Evolutionary conservation across 148 eudicot genomes (phyloP), one percentile per base, ranked within the genome.

Genomic region (Heliamphora exappendiculata): DNA sequence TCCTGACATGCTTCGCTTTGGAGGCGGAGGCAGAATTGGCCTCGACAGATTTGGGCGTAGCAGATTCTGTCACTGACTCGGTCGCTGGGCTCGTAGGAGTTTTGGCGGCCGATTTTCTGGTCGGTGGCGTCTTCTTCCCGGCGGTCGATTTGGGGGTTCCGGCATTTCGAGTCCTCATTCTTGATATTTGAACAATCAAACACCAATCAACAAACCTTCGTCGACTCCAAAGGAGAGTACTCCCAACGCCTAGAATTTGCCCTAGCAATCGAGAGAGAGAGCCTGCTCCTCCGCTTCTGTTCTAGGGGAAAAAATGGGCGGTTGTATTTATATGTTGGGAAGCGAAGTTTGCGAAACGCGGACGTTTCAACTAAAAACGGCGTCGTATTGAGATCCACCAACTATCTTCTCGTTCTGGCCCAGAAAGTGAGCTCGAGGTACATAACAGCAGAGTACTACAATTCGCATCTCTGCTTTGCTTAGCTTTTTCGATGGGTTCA

Each of bases 161-260:
- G 45, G 90, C 78, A 74, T 89, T 91, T 26, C 96, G 86, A 66
- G 93, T 91, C 75, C 85, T 91, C 96, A 91, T 91, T 19, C 24
- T 78, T 55, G 22, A 80, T 24, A 17, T 16, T 3, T 37, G 22
- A 33, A 16, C 34, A 66, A 39, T 37, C 26, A 39, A 39, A 37
- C 6, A 4, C 45, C 69, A 34, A 65, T 19, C 45, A 65, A 20
- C 45, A 65, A 13, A 41, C 8, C 51, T 51, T 37, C 17, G 9
- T 31, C 2, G 39, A 62, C 6, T 33, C 67, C 13, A 19, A 29
- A 62, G 67, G 5, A 29, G 17, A 28, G 7, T 34, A 29, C 58
- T 70, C 39, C 29, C 3, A 70, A 68, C 72, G n/a, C 33, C 72
- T 44, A 68, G 73, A 47, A 24, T 44, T 44, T 69, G 55, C 39